Evolutionary conservation across 78 protist species (phyloP), one percentile per base, ranked within the genome.

Genomic region (Bodo saltans): DNA sequence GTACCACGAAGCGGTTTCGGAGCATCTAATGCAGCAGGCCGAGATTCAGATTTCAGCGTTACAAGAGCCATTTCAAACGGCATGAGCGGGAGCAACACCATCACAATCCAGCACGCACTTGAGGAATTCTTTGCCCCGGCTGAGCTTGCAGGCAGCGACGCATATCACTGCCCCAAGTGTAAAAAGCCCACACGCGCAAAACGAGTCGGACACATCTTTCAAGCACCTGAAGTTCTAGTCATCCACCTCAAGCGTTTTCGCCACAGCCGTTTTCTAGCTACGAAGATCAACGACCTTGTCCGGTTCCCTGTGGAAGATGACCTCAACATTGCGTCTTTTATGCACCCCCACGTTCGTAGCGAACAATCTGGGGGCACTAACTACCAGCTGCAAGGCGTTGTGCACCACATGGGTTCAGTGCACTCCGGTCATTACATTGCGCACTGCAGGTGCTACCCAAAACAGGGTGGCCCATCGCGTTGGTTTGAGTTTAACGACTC

Each of bases 401-500:
- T 90, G 70, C 90, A 95, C 52, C 99, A 96, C 87, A 87, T n/a
- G 35, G 99, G 99, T 67, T 40, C 87, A 8, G 0, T 89, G 23
- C 91, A 91, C 38, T 94, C 94, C 29, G 99, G 99, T 29, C 99
- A 96, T 83, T 96, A 96, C 91, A 95, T 94, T 11, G 98, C 98
- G 21, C 86, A 38, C 42, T 94, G 94, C 35, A 68, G 42, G 33
- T 72, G 70, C 28, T 86, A 68, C 39, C n/a, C n/a, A n/a, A n/a
- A n/a, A n/a, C n/a, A n/a, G n/a, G n/a, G n/a, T n/a, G n/a, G n/a
- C n/a, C n/a, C n/a, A n/a, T n/a, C n/a, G n/a, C n/a, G n/a, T n/a
- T n/a, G n/a, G n/a, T n/a, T n/a, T n/a, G n/a, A n/a, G n/a, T n/a
- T n/a, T n/a, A n/a, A n/a, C n/a, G n/a, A n/a, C n/a, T n/a, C n/a